Evolutionary conservation across 208 protist species (phyloP), one percentile per base, ranked within the genome.

Genomic region (Trypanosoma mega): DNA sequence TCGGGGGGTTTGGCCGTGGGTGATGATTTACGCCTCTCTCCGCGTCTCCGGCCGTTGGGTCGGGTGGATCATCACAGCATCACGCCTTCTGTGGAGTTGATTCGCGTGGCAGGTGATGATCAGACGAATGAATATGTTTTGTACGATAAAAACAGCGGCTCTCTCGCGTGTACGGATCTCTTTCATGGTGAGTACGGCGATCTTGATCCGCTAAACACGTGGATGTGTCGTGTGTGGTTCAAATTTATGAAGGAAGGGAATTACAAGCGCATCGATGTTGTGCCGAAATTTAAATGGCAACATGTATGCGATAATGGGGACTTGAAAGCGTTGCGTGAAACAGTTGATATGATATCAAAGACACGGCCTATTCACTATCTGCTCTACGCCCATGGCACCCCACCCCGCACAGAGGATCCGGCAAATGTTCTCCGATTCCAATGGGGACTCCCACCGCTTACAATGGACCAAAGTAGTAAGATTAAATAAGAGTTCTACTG

Each of bases 201-300:
- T 63, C 66, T 88, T 37, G 87, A 94, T 58, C 82, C 84, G 20
- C 76, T 86, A n/a, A 94, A 94, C 78, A 79, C 76, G 18, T 91
- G 87, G 82, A 82, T 94, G 81, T 92, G 87, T 43, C 87, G 87
- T 5, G 84, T 94, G 50, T 94, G 83, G 82, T 94, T 94, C 56
- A 94, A 94, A 71, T 88, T 94, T 33, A 90, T 92, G 84, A 87
- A 87, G 68, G 45, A 52, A 21, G 87, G 87, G 46, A 69, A 91
- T 64, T 76, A 92, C 76, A 91, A 88, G 56, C 79, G 80, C 37
- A 72, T 72, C 9, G 82, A 88, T 57, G 1, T 79, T 23, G 76
- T 82, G 21, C 87, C 87, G 41, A 75, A 82, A 31, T 83, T 80
- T 57, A 91, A 91, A 68, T 90, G 79, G 77, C 58, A 79, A 26